Conservation (phyloP, 768 basidiomycete genomes). For the Boletus vinaceobasis region DNA sequence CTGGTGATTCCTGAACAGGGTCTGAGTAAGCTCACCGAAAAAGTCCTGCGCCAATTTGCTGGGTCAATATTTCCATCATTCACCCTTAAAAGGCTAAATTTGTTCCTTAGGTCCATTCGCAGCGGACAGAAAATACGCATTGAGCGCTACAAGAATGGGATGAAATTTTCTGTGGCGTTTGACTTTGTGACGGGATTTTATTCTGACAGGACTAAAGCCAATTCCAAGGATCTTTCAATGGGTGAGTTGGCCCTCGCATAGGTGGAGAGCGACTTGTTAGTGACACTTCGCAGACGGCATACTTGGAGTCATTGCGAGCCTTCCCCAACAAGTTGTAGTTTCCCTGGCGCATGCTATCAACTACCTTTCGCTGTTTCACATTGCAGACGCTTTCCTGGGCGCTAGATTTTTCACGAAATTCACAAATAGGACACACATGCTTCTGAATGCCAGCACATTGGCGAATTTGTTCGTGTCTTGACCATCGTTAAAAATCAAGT, state of each 20-base stretch:
- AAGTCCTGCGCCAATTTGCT: conserved; percentile 70
- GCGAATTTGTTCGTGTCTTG: conserved; percentile 56
- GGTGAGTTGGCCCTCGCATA: background rate
- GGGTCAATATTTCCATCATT: conserved; percentile 40
- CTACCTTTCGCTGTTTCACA: conserved; percentile 68
- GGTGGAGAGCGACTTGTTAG: background rate
- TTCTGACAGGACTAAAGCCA: conserved; percentile 43
- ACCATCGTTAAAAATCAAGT: background rate
- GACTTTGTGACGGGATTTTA: conserved; percentile 64
- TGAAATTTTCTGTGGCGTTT: conserved; percentile 71
- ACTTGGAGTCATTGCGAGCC: conserved; percentile 57
- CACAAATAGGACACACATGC: conserved; percentile 75
- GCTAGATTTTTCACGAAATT: conserved; percentile 79
- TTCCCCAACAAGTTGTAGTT: conserved; percentile 68
- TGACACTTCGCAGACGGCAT: conserved; percentile 45
- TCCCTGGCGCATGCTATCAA: conserved; percentile 71
- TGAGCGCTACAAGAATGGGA: conserved; percentile 54
- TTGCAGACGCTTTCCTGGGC: conserved; percentile 76
- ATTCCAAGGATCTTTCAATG: conserved; percentile 37
- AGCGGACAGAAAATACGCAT: conserved; percentile 49
- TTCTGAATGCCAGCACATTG: conserved; percentile 84
- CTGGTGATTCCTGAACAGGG: conserved; percentile 60
- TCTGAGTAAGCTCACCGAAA: conserved; percentile 67
- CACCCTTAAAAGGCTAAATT: conserved; percentile 7
- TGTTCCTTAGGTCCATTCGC: conserved; percentile 34